Evolutionary conservation across 768 basidiomycete species (phyloP), one percentile per base, ranked within the genome.

Genomic region (Trametes cingulata): DNA sequence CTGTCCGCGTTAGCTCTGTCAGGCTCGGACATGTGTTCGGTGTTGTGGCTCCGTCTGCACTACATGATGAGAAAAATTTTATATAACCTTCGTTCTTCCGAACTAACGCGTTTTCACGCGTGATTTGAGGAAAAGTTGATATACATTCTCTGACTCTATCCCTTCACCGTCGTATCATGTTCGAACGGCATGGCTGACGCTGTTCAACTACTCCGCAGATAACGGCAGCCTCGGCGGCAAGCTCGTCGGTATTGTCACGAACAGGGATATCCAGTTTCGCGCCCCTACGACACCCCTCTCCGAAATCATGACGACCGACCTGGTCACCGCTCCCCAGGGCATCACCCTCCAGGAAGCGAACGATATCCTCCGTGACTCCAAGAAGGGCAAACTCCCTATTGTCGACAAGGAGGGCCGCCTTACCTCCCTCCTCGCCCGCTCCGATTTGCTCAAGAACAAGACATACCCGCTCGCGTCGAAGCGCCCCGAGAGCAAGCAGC

Each of bases 361-460:
- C 79, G 79, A 86, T 71, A 90, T 99, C 69, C 88, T 99, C 22
- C 93, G 95, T 40, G 87, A 92, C 73, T 96, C 90, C 27, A 98
- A 98, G 74, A 98, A 97, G 80, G 97, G 97, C 52, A 99, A 99
- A 73, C 86, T 98, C 1, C 97, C 95, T 36, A 87, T 93, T 69
- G 77, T 92, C 65, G 86, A 93, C 73, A 62, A 72, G 9, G 69
- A 82, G 46, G 87, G 88, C 48, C 77, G 84, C 59, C 86, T 93
- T 55, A 78, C 83, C 27, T 86, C 89, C 19, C 92, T 99, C 64
- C 87, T 99, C 56, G 94, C 96, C 2, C 94, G 95, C 57, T 98
- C 95, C 50, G 96, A 99, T 75, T 81, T 99, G 48, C 85, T 98
- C 71, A 98, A 99, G 76, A 97, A 96, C 76, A 93, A 97, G 72